Conservation (phyloP, 1,284 basidiomycete species). For the Tetrapyrgos nigripes region DNA sequence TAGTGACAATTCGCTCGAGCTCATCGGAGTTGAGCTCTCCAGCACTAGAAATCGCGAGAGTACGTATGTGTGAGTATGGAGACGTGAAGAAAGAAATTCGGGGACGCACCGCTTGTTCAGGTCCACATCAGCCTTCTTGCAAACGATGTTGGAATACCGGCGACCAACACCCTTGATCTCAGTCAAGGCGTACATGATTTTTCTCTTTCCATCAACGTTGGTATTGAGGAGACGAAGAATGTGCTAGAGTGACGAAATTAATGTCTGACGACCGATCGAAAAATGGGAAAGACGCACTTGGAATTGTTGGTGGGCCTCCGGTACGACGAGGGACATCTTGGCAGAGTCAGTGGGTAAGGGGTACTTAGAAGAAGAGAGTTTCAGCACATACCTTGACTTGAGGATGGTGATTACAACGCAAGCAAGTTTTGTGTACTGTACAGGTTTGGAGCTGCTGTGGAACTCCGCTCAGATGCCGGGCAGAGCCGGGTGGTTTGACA, state of each 20-base stretch:
- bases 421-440: too few species aligned
- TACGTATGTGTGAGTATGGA: conserved; percentile 7
- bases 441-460: too few species aligned
- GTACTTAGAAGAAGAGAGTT: conserved; percentile 1
- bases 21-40: conserved; percentile 97
- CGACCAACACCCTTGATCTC: conserved; percentile 99
- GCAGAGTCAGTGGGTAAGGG: not conserved
- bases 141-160: conserved; percentile 98
- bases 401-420: not conserved
- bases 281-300: conserved; percentile 59
- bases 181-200: conserved; percentile 97
- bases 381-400: not conserved
- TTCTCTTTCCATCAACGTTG: conserved; percentile 99
- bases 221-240: conserved; percentile 99
- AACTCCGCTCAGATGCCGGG: too few species aligned
- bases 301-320: conserved; percentile 92
- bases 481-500: too few species aligned
- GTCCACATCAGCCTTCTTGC: conserved; percentile 99
- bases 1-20: conserved; percentile 98
- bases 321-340: conserved; percentile 92
- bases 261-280: not conserved
- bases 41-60: conserved; percentile 58
- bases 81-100: not conserved
- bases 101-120: conserved; percentile 94
- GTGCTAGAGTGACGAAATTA: conserved; percentile 61